Evolutionary conservation across 2,329 filamentous ascomycete species (phyloP), one percentile per base, ranked within the genome.

Genomic region (Ceratocystis ficicola): DNA sequence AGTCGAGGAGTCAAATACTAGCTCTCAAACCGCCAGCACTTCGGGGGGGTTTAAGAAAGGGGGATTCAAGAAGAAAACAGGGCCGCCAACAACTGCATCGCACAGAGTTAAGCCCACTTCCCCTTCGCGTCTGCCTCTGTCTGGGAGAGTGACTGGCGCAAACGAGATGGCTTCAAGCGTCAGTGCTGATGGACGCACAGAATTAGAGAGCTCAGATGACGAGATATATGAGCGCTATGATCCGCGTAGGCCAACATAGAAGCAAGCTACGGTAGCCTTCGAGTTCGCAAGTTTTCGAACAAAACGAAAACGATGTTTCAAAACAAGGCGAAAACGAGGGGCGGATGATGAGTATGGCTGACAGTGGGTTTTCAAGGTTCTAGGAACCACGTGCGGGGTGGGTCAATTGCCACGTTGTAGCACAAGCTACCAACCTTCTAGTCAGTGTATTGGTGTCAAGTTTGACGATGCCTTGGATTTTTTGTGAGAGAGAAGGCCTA

Each of bases 21-120:
- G 48, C 8, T 17, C 48, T n/a, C 20, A 41, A 22, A 48, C 3
- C 28, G 22, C 60, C 15, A 60, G 17, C 22, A 22, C 36, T 5
- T 41, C 62, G 4, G 76, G 77, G 0, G 81, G 84, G 0, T 85
- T 86, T 70, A 88, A 86, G 72, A 87, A 86, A 71, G 82, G 82
- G 0, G 85, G 85, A 0, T 91, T 91, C 72, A 91, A 92, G 76
- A 94, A 93, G 72, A 86, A 87, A 1, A 89, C 89, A 0, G 92
- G 92, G 74, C 92, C 90, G 76, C 87, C 85, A 71, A 87, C 88
- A 1, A 89, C 36, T 12, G 36, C 36, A 15, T 41, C 36, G 36
- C 36, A 41, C 36, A 41, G 36, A 41, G 36, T 91, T 76, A 81
- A 81, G 3, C 76, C 83, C 22, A 30, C 5, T 25, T 15, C 48